Evolutionary conservation across 306 rosid genomes (phyloP).

Genomic region (Albizia julibrissin): DNA sequence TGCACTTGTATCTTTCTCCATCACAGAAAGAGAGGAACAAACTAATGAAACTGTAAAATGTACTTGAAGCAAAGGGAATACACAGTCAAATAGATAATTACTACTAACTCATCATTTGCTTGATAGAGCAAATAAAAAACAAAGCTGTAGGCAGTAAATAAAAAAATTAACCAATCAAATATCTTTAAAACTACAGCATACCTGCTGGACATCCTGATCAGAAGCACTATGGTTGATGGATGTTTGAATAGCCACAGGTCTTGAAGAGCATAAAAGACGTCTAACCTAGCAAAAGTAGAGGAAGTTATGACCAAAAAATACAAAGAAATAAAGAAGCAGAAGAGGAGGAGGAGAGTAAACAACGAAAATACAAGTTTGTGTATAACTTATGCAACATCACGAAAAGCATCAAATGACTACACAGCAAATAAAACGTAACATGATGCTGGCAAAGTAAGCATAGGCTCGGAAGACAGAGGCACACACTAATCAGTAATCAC

Average conservation of each 20-base stretch:
- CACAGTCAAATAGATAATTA: slow-evolving; percentile 1
- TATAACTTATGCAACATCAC: slow-evolving; percentile 17
- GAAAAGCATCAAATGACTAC: slow-evolving; percentile 23
- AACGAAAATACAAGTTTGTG: slow-evolving; percentile 2
- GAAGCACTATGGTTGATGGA: slow-evolving; percentile 84
- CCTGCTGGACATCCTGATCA: slow-evolving; percentile 99
- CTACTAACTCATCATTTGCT: slow-evolving; percentile 19
- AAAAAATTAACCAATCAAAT: slow-evolving; percentile 13
- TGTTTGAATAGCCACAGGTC: slow-evolving; percentile 96
- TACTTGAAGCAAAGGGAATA: background rate
- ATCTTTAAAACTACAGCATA: slow-evolving; percentile 34
- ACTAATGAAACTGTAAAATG: background rate
- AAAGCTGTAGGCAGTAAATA: slow-evolving; percentile 22
- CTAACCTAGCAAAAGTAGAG: slow-evolving; percentile 67
- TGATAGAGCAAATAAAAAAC: slow-evolving; percentile 25
- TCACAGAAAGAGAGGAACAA: background rate
- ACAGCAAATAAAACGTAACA: slow-evolving; percentile 21
- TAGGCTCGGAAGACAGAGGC: background rate
- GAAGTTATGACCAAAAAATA: slow-evolving; percentile 23
- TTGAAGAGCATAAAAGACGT: slow-evolving; percentile 90
- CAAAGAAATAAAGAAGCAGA: background rate
- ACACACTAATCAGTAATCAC: slow-evolving; percentile 12
- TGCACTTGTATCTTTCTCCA: background rate
- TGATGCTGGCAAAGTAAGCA: background rate
- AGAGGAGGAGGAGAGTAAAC: background rate